Conservation (phyloP, 257 asterid genomes). For the Eustoma russellianum region DNA sequence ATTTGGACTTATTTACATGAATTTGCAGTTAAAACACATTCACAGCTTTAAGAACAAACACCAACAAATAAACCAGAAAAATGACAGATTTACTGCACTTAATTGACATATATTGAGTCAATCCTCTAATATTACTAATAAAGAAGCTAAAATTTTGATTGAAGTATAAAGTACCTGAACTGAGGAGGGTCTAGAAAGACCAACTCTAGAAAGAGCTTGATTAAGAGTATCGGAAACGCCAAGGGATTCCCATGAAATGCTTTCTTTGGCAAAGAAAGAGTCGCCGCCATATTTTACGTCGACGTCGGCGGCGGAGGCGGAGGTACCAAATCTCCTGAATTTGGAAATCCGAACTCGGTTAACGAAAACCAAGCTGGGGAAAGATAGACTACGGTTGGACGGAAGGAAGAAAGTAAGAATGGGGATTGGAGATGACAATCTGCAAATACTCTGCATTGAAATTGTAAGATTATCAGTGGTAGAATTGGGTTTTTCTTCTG, state of each 20-base stretch:
- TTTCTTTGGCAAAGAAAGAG: conserved; percentile 71
- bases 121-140: background rate
- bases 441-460: conserved; percentile 33
- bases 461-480: conserved; percentile 8
- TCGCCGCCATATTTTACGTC: conserved; percentile 30
- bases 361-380: conserved; percentile 9
- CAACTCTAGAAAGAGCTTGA: conserved; percentile 48
- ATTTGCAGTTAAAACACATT: background rate
- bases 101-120: too few species aligned
- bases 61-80: background rate
- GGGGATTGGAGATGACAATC: conserved; percentile 20
- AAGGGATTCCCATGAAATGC: conserved; percentile 70
- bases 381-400: conserved; percentile 9
- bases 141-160: background rate
- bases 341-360: conserved; percentile 17
- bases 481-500: too few species aligned
- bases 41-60: background rate
- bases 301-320: conserved; percentile 20
- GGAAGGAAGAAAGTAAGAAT: conserved; percentile 8
- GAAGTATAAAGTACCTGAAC: conserved; percentile 51
- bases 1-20: background rate
- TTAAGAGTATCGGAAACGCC: conserved; percentile 65
- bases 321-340: conserved; percentile 38
- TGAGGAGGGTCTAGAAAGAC: conserved; percentile 71
- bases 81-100: too few species aligned